A percentile compares a stretch with the other conserved stretches of the same genome.
Evolutionary conservation across 768 basidiomycete genomes (phyloP).

Genomic region (Suillus variegatus): DNA sequence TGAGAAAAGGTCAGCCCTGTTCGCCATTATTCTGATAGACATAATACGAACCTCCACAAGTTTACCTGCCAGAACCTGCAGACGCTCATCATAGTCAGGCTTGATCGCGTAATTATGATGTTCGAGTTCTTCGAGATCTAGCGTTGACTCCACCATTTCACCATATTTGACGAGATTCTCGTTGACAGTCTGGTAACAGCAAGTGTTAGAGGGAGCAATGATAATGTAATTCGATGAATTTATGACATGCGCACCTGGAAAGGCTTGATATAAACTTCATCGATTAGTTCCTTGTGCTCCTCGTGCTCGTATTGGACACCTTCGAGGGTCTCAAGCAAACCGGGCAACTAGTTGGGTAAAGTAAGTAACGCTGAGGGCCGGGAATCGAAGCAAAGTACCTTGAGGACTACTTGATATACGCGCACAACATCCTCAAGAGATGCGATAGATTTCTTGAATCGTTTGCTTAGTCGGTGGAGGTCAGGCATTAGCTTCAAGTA

Average conservation of each 20-base stretch:
- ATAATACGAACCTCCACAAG: slow-evolving; percentile 52
- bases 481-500: slow-evolving; percentile 92
- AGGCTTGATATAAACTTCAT: slow-evolving; percentile 63
- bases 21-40: not conserved
- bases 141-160: slow-evolving; percentile 95
- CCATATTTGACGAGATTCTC: slow-evolving; percentile 72
- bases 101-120: slow-evolving; percentile 90
- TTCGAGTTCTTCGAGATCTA: slow-evolving; percentile 86
- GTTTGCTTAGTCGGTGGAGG: slow-evolving; percentile 87
- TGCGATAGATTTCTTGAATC: slow-evolving; percentile 83
- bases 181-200: slow-evolving; percentile 52
- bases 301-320: slow-evolving; percentile 45
- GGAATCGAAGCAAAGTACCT: slow-evolving; percentile 44
- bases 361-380: not conserved
- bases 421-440: slow-evolving; percentile 94
- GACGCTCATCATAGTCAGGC: slow-evolving; percentile 81
- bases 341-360: slow-evolving; percentile 59
- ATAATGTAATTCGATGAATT: not conserved
- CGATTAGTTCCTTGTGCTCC: slow-evolving; percentile 55
- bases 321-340: slow-evolving; percentile 67
- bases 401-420: slow-evolving; percentile 89
- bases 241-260: slow-evolving; percentile 50
- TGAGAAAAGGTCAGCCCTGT: slow-evolving; percentile 20
- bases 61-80: slow-evolving; percentile 67
- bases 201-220: not conserved